Percentiles rank a stretch among this genome's conserved stretches.
These are phyloP conservation scores for Aaosphaeria arxii DNA, from an alignment of 2,329 filamentous ascomycete genomes.

Conservation along the genomic window DNA sequence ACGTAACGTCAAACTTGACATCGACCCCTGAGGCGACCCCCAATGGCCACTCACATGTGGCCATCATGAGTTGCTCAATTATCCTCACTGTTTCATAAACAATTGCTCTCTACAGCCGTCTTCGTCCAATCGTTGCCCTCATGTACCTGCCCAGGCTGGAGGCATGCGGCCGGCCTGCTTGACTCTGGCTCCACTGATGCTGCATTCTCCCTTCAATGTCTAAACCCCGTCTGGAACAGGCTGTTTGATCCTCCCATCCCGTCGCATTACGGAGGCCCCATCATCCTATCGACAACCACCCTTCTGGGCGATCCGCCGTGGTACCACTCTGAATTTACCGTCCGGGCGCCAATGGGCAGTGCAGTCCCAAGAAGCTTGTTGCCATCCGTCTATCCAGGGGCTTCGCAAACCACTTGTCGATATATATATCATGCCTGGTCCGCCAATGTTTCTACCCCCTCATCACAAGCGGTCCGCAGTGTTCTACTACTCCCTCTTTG, in stretches of 20 bases:
- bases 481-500: constrained; percentile 13
- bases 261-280: constrained; percentile 3
- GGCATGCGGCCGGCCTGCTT: constrained; percentile 6
- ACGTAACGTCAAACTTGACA: no score
- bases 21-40: no score
- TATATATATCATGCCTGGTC: constrained; percentile 21
- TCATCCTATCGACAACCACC: constrained; percentile 24
- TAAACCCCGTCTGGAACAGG: constrained; percentile 20
- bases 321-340: not conserved
- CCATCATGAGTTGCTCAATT: constrained; percentile 8
- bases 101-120: constrained; percentile 13
- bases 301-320: constrained; percentile 19
- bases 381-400: constrained; percentile 7
- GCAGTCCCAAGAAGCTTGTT: constrained; percentile 5
- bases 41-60: not conserved
- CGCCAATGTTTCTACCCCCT: constrained; percentile 14
- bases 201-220: constrained; percentile 13
- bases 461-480: constrained; percentile 21
- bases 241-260: constrained; percentile 23
- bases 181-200: constrained; percentile 18
- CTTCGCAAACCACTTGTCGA: constrained; percentile 6
- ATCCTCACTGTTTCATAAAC: constrained; percentile 30
- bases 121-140: constrained; percentile 17
- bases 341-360: not conserved
- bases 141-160: constrained; percentile 24